Evolutionary conservation across 768 basidiomycete species (phyloP).

Genomic region (Dentipellis fragilis): DNA sequence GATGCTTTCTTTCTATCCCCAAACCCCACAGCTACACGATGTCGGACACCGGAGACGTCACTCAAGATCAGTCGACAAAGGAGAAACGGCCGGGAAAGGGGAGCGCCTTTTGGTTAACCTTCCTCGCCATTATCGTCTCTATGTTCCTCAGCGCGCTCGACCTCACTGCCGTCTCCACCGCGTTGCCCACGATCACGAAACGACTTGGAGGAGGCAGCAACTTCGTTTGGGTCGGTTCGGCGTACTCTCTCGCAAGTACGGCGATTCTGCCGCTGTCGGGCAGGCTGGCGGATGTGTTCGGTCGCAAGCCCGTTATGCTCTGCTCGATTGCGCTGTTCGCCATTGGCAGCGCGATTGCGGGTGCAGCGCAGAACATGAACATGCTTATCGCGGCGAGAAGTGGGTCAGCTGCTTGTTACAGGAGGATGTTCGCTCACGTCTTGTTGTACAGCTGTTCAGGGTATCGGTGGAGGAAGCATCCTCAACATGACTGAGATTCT

Average conservation of each 20-base stretch:
- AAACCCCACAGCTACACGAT: no score
- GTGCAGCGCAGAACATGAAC: slow-evolving; percentile 21
- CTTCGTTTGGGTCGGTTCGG: slow-evolving; percentile 11
- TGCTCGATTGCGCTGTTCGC: slow-evolving; percentile 15
- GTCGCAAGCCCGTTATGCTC: slow-evolving; percentile 17
- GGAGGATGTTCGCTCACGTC: not conserved
- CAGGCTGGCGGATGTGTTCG: slow-evolving; percentile 17
- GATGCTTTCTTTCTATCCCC: no score
- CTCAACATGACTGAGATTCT: slow-evolving; percentile 22
- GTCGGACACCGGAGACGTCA: no score
- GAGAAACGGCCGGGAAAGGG: not conserved
- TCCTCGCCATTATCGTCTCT: slow-evolving; percentile 15
- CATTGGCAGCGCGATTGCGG: slow-evolving; percentile 24
- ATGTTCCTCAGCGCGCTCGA: slow-evolving; percentile 21
- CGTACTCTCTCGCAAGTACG: slow-evolving; percentile 14
- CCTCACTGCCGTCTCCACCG: slow-evolving; percentile 15
- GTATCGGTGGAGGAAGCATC: slow-evolving; percentile 23
- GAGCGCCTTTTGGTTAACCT: slow-evolving; percentile 19
- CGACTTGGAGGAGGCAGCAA: slow-evolving; percentile 14
- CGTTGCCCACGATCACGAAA: slow-evolving; percentile 18
- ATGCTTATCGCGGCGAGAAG: slow-evolving; percentile 23
- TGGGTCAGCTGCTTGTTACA: not conserved
- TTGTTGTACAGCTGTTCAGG: slow-evolving; percentile 19
- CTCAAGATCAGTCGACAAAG: no score
- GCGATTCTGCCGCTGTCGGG: slow-evolving; percentile 16